Evolutionary conservation across 106 monocot species (phyloP), one percentile per base, ranked within the genome.

Genomic region (Acorus gramineus): DNA sequence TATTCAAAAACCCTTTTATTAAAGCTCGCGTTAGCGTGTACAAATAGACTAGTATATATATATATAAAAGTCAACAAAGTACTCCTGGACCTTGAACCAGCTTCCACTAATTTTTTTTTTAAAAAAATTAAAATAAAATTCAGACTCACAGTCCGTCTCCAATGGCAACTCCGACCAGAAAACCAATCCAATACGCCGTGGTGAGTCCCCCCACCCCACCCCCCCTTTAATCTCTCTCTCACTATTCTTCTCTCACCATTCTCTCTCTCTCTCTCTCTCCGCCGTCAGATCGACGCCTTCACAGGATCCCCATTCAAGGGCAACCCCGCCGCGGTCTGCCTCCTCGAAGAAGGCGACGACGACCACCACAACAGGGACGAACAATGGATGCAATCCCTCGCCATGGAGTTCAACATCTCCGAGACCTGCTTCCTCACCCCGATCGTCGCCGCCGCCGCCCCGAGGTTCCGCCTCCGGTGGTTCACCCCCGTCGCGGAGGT

Each of bases 401-500:
- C 86, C 50, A 61, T 12, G 3, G 86, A 86, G 73, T 86, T 86
- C 76, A 82, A 86, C 73, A n/a, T 82, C 73, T 71, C 82, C 47
- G 52, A 74, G 9, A 86, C 86, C 7, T 42, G 53, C 43, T 86
- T 80, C 71, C 8, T 82, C 3, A 1, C 59, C 5, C 76, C 45
- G 43, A 42, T 5, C 7, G 2, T 49, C 48, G 42, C 71, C 64
- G 11, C 12, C 49, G 46, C 8, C 28, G 60, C 11, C 55, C 59
- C 72, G 14, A 4, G 82, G 9, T 82, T 86, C 68, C 8, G 55
- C 10, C 73, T 86, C 13, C 78, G 82, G 2, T 86, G 86, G 86
- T 82, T 86, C 79, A 86, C 82, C 28, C 76, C 82, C 4, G 78
- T 79, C 53, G 52, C 66, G 14, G 85, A 86, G 81, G 85, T 86